Conservation (phyloP, 148 eudicot species). For the Spergularia bocconei region DNA sequence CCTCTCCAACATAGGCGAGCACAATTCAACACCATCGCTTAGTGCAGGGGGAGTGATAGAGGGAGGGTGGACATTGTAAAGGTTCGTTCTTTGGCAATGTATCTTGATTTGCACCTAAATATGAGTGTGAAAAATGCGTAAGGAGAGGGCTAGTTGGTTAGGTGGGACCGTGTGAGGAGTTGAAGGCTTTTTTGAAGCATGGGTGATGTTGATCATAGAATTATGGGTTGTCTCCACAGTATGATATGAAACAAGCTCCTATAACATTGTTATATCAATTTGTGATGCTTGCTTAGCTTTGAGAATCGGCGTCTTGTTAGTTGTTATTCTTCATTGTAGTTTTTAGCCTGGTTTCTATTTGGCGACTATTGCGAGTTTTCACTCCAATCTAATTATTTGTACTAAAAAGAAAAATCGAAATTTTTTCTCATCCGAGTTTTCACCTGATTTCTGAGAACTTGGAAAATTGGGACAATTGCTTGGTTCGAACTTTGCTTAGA, state of each 20-base stretch:
- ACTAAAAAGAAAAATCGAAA: too few relatives aligned
- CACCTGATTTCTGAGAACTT: too few relatives aligned
- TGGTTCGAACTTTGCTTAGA: too few relatives aligned
- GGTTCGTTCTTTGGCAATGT: not conserved
- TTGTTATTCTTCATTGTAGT: too few relatives aligned
- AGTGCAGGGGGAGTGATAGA: too few relatives aligned
- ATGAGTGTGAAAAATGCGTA: not conserved
- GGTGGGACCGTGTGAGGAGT: not conserved
- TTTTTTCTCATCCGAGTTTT: too few relatives aligned
- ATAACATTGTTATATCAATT: not conserved
- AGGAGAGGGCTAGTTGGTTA: not conserved
- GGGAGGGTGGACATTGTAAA: not conserved
- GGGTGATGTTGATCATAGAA: not conserved
- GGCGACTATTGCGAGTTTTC: too few relatives aligned
- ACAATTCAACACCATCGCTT: too few relatives aligned
- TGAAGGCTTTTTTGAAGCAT: not conserved
- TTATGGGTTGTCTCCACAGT: not conserved
- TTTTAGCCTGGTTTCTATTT: too few relatives aligned
- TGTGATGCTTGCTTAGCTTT: not conserved
- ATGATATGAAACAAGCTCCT: not conserved
- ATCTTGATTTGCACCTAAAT: slow-evolving; percentile 1
- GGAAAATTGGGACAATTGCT: too few relatives aligned
- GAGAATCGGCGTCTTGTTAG: not conserved
- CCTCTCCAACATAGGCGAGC: too few relatives aligned
- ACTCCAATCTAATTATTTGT: too few relatives aligned